Evolutionary conservation across 2,329 filamentous ascomycete species (phyloP), one percentile per base, ranked within the genome.

Genomic region (Pseudogymnoascus sp.): DNA sequence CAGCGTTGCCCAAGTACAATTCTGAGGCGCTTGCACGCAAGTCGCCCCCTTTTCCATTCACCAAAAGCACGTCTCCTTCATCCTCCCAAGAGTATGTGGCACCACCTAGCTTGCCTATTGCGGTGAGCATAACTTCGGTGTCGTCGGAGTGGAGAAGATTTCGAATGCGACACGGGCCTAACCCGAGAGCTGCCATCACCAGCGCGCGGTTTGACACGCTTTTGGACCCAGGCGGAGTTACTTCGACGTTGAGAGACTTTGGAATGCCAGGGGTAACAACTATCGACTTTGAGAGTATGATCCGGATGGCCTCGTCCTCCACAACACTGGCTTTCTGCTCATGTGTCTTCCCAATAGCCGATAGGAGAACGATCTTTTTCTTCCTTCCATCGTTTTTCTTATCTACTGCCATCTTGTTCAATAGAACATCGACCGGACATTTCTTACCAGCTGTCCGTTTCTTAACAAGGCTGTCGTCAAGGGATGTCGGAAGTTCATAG

Each of bases 371-470:
- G 67, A 99, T 89, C 77, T 96, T 97, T 81, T 99, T 99, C 76
- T 93, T 92, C 64, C 85, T 85, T 1, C 95, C 95, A 50, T 96
- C 90, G 68, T 99, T 99, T 81, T 99, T 99, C 83, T 99, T 99
- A 77, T 99, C 95, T 7, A 99, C 89, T 0, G 89, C 92, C 95
- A 99, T 99, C 74, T 96, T 96, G 68, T 88, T 83, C 63, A 99
- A 82, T 61, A 99, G 77, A 37, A 89, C 83, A 69, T 97, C 90
- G 2, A 97, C 90, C 0, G 90, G 88, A 73, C 95, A 99, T 67
- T 85, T 82, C 76, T 96, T 97, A 62, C 89, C 90, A 1, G 91
- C 93, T 4, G 91, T 93, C 66, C 95, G 79, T 71, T 88, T 90
- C 47, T 88, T 83, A 47, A 99, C 87, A 31, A 87, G 86, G 74